A percentile compares a stretch with the other conserved stretches of the same genome.
Evolutionary conservation across 2,329 filamentous ascomycete genomes (phyloP).

Genomic region (Bimuria novae-zelandiae): DNA sequence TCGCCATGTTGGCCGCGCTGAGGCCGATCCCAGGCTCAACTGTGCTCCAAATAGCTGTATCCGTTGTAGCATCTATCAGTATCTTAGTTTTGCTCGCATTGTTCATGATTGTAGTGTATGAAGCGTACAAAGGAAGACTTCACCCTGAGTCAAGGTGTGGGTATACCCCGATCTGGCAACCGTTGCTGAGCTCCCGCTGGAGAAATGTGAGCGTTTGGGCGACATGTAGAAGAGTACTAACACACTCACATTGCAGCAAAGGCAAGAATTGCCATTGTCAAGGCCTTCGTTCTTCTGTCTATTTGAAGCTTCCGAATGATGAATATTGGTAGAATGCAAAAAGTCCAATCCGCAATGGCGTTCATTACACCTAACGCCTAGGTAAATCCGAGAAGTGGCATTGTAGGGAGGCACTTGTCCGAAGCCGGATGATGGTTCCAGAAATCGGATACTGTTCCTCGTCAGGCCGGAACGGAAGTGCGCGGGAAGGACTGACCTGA

Average conservation of each 20-base stretch:
- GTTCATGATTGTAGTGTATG: no score
- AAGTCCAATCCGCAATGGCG: constrained; percentile 39
- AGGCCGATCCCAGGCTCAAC: constrained; percentile 47
- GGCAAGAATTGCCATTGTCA: constrained; percentile 58
- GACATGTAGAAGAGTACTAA: not conserved
- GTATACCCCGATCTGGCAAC: constrained; percentile 53
- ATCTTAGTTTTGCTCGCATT: no score
- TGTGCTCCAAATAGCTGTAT: constrained; percentile 48
- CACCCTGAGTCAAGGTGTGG: constrained; percentile 43
- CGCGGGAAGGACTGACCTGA: constrained; percentile 31
- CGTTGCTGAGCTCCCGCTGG: constrained; percentile 57
- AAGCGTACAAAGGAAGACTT: constrained; percentile 49
- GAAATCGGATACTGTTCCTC: constrained; percentile 49
- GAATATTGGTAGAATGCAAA: constrained; percentile 49
- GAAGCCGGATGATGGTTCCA: constrained; percentile 52
- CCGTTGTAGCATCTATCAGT: constrained; percentile 44
- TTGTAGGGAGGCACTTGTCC: constrained; percentile 49
- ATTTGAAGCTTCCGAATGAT: constrained; percentile 62
- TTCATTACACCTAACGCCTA: constrained; percentile 45
- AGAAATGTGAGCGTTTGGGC: not conserved
- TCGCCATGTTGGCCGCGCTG: constrained; percentile 54
- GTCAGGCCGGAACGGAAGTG: constrained; percentile 4
- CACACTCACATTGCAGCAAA: constrained; percentile 46
- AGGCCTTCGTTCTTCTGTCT: constrained; percentile 56
- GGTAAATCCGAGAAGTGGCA: constrained; percentile 57